Percentiles rank a stretch among this genome's conserved stretches.
Conservation (phyloP, 352 stramenopile species). For the Globisporangium splendens region DNA sequence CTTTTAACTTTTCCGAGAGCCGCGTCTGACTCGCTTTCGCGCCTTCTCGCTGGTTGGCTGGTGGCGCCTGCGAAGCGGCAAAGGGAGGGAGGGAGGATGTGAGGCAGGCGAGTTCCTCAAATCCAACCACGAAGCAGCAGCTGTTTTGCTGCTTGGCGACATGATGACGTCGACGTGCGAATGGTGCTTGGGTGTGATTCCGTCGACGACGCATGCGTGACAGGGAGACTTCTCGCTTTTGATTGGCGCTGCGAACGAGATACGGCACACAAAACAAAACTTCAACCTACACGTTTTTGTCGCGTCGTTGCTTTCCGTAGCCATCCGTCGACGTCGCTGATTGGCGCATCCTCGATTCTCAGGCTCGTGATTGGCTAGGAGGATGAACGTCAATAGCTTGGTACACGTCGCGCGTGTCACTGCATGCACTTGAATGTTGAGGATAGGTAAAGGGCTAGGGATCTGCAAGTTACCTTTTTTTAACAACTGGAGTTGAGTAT, state of each 20-base stretch:
- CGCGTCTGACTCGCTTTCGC: not conserved
- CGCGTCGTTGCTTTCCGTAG: not conserved
- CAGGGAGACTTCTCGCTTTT: not conserved
- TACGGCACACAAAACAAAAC: constrained; percentile 4
- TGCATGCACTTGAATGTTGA: constrained; percentile 23
- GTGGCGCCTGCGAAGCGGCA: not conserved
- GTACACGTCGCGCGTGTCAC: constrained; percentile 35
- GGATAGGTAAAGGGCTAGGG: not conserved
- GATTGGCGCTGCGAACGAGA: not conserved
- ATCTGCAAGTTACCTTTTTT: not conserved
- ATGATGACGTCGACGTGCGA: not conserved
- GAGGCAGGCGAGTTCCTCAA: not conserved
- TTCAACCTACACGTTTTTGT: constrained; percentile 15
- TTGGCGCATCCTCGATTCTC: not conserved
- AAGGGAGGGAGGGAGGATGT: not conserved
- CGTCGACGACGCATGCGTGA: constrained; percentile 1
- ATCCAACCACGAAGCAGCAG: not conserved
- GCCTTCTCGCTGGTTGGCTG: not conserved
- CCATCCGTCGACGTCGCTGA: not conserved
- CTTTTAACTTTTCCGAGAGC: not conserved
- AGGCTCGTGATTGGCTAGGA: constrained; percentile 1
- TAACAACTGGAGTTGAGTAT: too few species aligned
- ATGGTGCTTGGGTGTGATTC: constrained; percentile 2
- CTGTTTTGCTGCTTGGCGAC: not conserved
- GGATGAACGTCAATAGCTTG: not conserved